phyloP scores from a whole-genome alignment of 1,139 yeast genomes.

The Magnusiomyces fungicola region DNA sequence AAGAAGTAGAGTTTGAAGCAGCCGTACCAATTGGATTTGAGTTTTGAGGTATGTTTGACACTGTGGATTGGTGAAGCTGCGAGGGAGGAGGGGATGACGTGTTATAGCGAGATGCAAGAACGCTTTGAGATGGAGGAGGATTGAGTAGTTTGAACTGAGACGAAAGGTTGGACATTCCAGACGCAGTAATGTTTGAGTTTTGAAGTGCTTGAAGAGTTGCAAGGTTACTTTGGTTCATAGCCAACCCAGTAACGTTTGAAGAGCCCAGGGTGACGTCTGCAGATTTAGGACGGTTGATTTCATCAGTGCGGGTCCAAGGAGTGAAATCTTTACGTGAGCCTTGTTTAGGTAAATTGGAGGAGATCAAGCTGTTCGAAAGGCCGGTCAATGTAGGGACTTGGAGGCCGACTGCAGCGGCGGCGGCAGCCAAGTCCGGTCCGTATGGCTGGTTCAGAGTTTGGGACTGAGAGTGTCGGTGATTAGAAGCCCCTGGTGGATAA shows the following conservation, averaged over 20 bases:
- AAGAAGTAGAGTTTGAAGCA: too few species aligned
- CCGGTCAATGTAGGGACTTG: conserved; percentile 3
- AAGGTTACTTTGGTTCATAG: too few species aligned
- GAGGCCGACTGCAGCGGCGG: not conserved
- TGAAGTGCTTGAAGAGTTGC: too few species aligned
- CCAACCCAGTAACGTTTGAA: not conserved
- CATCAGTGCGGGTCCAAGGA: conserved; percentile 15
- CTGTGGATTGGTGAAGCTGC: not conserved
- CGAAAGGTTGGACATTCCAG: not conserved
- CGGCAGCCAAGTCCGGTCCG: not conserved
- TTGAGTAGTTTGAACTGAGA: not conserved
- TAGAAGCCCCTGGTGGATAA: not conserved
- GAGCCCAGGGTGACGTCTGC: conserved; percentile 19
- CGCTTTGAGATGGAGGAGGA: not conserved
- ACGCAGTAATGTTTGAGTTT: not conserved
- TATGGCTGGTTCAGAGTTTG: not conserved
- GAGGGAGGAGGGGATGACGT: not conserved
- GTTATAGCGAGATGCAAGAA: not conserved
- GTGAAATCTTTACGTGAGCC: conserved; percentile 7
- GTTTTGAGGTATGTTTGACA: not conserved
- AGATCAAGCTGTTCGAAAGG: conserved; percentile 1
- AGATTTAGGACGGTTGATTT: conserved; percentile 27
- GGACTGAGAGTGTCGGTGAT: not conserved
- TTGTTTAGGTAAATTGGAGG: not conserved
- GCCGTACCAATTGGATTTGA: not conserved